Conservation (phyloP, 2,329 filamentous ascomycete genomes). For the Cladophialophora carrionii region DNA sequence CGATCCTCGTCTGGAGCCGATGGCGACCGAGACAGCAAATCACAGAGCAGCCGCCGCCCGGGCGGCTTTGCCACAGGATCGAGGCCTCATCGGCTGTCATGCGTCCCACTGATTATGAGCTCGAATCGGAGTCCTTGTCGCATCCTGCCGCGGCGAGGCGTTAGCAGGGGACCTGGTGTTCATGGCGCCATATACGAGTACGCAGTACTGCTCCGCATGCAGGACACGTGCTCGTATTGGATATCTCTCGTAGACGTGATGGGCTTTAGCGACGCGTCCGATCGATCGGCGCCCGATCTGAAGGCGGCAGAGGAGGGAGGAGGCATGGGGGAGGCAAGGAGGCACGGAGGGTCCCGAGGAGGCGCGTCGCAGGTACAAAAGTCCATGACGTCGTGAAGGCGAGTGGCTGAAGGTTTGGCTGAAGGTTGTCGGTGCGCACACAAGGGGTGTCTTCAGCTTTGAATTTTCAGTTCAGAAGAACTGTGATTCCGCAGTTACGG, state of each 20-base stretch:
- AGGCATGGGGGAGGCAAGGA: no score
- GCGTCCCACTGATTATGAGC: background rate
- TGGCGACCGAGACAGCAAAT: constrained; percentile 4
- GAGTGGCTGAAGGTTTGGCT: no score
- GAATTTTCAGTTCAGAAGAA: background rate
- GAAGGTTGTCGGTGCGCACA: no score
- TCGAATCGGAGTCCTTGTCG: background rate
- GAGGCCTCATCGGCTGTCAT: background rate
- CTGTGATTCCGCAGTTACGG: background rate
- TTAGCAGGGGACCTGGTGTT: background rate
- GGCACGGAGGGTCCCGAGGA: background rate
- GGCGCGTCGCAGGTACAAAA: constrained; percentile 1
- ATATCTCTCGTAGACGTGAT: background rate
- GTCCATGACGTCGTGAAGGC: constrained; percentile 10
- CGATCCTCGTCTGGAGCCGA: background rate
- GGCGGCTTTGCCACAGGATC: background rate
- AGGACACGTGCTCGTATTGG: background rate
- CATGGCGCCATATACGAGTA: background rate
- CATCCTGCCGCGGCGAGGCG: background rate
- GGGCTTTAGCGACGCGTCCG: background rate
- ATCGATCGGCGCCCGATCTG: constrained; percentile 3
- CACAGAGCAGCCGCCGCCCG: background rate
- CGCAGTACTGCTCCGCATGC: background rate
- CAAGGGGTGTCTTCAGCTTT: background rate
- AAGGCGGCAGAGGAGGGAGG: background rate